phyloP scores from a whole-genome alignment of 2,329 filamentous ascomycete species.

The Cyanodermella asteris region DNA sequence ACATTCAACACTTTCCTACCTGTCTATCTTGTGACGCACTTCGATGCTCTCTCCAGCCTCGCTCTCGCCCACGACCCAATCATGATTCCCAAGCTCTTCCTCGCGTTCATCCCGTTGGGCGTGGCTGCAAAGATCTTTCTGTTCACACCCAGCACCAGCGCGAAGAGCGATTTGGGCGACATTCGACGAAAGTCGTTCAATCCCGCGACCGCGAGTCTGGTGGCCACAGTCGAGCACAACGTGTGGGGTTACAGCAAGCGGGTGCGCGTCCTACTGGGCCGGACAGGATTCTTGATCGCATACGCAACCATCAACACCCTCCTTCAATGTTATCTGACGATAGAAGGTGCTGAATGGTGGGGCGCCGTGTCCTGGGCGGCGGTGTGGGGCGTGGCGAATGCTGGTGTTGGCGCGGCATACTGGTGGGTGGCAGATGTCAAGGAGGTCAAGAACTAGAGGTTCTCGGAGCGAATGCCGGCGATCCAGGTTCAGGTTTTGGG shows the following conservation, averaged over 20 bases:
- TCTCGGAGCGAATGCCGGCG: too few relatives aligned
- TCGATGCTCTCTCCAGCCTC: slow-evolving; percentile 48
- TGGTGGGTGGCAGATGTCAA: slow-evolving; percentile 24
- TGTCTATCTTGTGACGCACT: slow-evolving; percentile 49
- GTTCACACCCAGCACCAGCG: slow-evolving; percentile 36
- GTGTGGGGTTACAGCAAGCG: slow-evolving; percentile 45
- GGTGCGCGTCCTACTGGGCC: slow-evolving; percentile 39
- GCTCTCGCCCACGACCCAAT: slow-evolving; percentile 41
- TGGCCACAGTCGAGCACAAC: slow-evolving; percentile 51
- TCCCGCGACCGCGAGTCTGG: slow-evolving; percentile 40
- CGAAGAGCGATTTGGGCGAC: slow-evolving; percentile 21
- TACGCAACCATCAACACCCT: slow-evolving; percentile 32
- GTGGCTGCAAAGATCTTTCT: slow-evolving; percentile 54
- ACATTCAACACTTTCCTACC: slow-evolving; percentile 52
- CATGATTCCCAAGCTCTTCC: slow-evolving; percentile 19
- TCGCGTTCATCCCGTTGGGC: slow-evolving; percentile 45
- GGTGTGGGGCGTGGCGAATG: slow-evolving; percentile 49
- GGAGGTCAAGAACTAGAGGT: slow-evolving; percentile 2
- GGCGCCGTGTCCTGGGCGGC: slow-evolving; percentile 54
- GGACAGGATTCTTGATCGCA: slow-evolving; percentile 31
- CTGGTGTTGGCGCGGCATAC: slow-evolving; percentile 36
- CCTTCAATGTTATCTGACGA: slow-evolving; percentile 40
- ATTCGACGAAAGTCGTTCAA: slow-evolving; percentile 32
- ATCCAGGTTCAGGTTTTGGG: too few relatives aligned
- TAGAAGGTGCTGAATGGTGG: slow-evolving; percentile 45